Conservation (phyloP, 768 basidiomycete genomes). For the Kwoniella sp. region DNA sequence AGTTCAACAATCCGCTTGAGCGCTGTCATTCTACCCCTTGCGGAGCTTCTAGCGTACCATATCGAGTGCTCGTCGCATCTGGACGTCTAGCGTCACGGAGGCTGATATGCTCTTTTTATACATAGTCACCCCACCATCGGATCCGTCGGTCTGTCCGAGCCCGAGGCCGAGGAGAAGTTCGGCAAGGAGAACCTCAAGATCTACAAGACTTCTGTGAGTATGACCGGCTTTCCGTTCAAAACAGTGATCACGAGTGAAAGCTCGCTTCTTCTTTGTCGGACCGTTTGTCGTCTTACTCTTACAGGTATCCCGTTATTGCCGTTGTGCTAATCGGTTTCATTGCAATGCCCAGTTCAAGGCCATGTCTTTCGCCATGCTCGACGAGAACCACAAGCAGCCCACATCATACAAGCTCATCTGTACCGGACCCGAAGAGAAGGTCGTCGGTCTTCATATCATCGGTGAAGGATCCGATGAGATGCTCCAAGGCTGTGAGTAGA, state of each 20-base stretch:
- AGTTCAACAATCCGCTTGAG: slow-evolving; percentile 46
- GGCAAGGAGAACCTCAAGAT: slow-evolving; percentile 82
- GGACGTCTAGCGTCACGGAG: neutral
- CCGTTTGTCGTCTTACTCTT: too few species aligned
- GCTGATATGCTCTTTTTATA: slow-evolving; percentile 1
- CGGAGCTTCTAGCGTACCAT: too few species aligned
- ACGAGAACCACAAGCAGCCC: slow-evolving; percentile 88
- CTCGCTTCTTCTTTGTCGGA: neutral
- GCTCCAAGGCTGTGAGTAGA: slow-evolving; percentile 76
- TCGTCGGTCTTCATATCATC: slow-evolving; percentile 94
- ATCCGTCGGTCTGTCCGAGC: slow-evolving; percentile 91
- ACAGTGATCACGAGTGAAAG: too few species aligned
- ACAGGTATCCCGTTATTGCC: neutral
- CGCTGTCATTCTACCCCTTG: neutral
- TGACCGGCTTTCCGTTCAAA: too few species aligned
- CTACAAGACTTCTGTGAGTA: slow-evolving; percentile 64
- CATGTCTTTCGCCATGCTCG: slow-evolving; percentile 89
- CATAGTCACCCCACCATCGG: slow-evolving; percentile 90
- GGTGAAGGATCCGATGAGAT: slow-evolving; percentile 91
- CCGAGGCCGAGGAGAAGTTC: slow-evolving; percentile 81
- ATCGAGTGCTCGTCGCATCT: neutral
- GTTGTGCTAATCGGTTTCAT: slow-evolving; percentile 57
- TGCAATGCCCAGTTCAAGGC: slow-evolving; percentile 64
- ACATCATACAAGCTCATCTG: slow-evolving; percentile 89
- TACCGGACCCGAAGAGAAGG: slow-evolving; percentile 83